phyloP scores from a whole-genome alignment of 768 basidiomycete genomes.

The Tephrocybe sp. region DNA sequence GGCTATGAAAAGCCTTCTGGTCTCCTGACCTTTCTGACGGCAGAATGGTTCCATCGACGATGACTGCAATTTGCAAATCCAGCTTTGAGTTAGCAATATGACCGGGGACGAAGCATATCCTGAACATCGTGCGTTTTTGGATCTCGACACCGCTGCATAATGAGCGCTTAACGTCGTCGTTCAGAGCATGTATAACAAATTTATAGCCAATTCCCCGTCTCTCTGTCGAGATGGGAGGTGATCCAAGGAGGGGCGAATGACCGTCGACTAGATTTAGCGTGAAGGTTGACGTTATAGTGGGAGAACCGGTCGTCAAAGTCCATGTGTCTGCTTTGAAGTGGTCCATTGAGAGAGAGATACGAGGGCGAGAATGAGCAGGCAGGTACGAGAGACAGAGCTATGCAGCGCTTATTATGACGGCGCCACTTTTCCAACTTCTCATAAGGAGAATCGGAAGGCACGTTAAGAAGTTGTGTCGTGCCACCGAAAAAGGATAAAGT shows the following conservation, averaged over 20 bases:
- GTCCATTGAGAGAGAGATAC: conserved; percentile 2
- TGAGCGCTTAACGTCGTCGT: neutral
- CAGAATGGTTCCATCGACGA: neutral
- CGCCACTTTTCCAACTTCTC: no score
- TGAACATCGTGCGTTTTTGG: conserved; percentile 1
- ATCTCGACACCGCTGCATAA: neutral
- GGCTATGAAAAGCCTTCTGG: neutral
- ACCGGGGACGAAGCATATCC: conserved; percentile 6
- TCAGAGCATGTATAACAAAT: neutral
- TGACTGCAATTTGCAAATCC: neutral
- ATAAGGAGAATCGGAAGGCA: no score
- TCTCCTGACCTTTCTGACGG: neutral
- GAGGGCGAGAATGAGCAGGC: no score
- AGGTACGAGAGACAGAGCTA: no score
- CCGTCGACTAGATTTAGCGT: conserved; percentile 2
- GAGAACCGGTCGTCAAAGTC: conserved; percentile 1
- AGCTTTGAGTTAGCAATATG: neutral
- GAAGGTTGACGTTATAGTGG: conserved; percentile 6
- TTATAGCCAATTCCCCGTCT: neutral
- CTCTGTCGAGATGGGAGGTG: neutral
- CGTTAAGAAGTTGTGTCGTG: no score
- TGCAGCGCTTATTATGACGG: no score
- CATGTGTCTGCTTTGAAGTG: conserved; percentile 1
- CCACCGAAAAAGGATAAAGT: no score
- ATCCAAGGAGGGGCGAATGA: neutral